Evolutionary conservation across 768 basidiomycete species (phyloP), one percentile per base, ranked within the genome.

Genomic region (Hemileccinum rubropunctum): DNA sequence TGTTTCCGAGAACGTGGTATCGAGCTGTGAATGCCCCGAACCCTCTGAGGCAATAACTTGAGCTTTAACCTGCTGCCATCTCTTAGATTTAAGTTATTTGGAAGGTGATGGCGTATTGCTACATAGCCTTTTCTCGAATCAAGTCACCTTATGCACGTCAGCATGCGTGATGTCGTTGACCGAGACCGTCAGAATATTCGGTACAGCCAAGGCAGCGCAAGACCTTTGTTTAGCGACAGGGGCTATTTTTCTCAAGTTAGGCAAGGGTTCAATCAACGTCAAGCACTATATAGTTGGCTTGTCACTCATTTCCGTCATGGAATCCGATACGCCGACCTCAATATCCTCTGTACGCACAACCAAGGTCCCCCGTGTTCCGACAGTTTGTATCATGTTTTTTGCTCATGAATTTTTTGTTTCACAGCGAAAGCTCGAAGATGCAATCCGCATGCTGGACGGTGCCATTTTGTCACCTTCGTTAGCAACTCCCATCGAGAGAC

Each of bases 401-500:
- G 12, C 45, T 54, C 21, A 53, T 42, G 1, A 43, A 33, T 6
- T 20, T 17, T 8, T 21, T 28, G 18, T 39, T 26, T 2, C 13
- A 27, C 51, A 91, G 86, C 78, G 90, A 42, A 92, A 91, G 69
- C 79, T 91, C 42, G 84, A 89, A 51, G 89, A 91, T 68, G 91
- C 87, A 27, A 80, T 92, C 51, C 80, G 84, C 45, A 76, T 71
- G 36, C 65, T 92, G 45, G 90, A 92, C 61, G 77, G 73, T 43
- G 86, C 83, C 11, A 79, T 88, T 17, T 68, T 70, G 14, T 59
- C 76, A 2, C 58, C 63, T 8, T 69, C 73, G 17, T 28, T 58
- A 10, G 20, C 55, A 48, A 58, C 69, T 52, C 17, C 48, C 12
- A 39, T 50, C 48, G 71, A 70, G 27, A 67, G 58, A 20, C 67